Evolutionary conservation across 805 yeast species (phyloP).

Genomic region (Metschnikowia lachancei): DNA sequence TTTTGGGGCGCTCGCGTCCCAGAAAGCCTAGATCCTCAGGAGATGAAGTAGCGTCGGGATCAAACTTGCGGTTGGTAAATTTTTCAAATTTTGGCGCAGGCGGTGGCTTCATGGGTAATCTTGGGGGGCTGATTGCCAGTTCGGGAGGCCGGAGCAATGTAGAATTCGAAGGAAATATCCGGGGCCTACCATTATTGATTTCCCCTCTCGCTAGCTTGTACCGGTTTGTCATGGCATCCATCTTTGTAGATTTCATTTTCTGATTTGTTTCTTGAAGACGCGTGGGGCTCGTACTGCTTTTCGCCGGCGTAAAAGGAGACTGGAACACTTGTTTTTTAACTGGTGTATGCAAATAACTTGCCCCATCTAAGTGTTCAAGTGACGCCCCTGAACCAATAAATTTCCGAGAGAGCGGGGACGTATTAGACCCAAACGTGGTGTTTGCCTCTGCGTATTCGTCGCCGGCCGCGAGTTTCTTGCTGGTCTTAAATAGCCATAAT

Average conservation of each 20-base stretch:
- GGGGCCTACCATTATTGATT: neutral
- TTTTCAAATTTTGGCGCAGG: constrained; percentile 13
- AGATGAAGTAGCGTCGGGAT: constrained; percentile 13
- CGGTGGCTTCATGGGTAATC: constrained; percentile 9
- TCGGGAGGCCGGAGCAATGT: constrained; percentile 6
- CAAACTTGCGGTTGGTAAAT: neutral
- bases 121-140: neutral
- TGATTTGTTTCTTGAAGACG: constrained; percentile 40
- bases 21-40: neutral
- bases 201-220: constrained; percentile 23
- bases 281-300: constrained; percentile 27
- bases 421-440: constrained; percentile 25
- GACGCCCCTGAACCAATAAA: constrained; percentile 8
- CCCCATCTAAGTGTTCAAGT: constrained; percentile 11
- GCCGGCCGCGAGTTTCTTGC: constrained; percentile 10
- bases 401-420: constrained; percentile 34
- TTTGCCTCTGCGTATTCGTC: constrained; percentile 20
- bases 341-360: constrained; percentile 35
- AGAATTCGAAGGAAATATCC: neutral
- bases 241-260: constrained; percentile 31
- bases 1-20: neutral
- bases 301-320: constrained; percentile 23
- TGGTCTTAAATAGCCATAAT: constrained; percentile 34
- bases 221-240: constrained; percentile 35
- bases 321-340: constrained; percentile 26